Conservation (phyloP, 371 early-diverging fungal genomes). For the Apophysomyces sp. region DNA sequence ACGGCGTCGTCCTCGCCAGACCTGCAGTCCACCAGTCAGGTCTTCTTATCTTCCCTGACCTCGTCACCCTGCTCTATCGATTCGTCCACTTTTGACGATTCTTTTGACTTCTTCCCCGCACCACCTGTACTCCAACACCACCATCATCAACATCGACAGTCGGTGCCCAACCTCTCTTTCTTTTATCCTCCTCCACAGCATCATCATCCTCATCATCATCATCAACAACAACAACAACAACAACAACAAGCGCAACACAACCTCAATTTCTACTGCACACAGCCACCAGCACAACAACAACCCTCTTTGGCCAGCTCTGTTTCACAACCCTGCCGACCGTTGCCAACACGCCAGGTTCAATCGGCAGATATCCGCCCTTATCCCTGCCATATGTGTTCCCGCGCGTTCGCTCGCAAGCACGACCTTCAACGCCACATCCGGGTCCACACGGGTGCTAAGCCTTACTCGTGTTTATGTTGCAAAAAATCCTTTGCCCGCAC, state of each 20-base stretch:
- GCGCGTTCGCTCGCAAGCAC: conserved; percentile 63
- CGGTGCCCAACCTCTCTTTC: conserved; percentile 6
- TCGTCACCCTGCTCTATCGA: background rate
- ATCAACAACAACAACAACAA: background rate
- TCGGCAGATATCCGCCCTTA: conserved; percentile 8
- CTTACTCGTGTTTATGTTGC: conserved; percentile 59
- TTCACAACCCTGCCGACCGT: too few relatives aligned
- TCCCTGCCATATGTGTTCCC: conserved; percentile 11
- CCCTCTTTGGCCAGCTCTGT: too few relatives aligned
- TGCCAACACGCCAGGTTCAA: background rate
- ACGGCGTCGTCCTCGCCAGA: background rate
- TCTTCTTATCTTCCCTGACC: background rate
- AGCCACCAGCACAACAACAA: background rate
- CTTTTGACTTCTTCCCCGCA: background rate
- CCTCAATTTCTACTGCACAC: background rate
- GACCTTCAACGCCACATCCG: conserved; percentile 69
- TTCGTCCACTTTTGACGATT: background rate
- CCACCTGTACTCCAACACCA: background rate
- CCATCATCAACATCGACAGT: conserved; percentile 10
- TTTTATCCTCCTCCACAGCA: background rate
- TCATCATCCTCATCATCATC: too few relatives aligned
- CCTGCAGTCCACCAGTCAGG: background rate
- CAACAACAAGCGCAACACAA: background rate
- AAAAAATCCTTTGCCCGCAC: conserved; percentile 68
- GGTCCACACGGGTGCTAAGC: conserved; percentile 68